A percentile compares a stretch with the other conserved stretches of the same genome.
phyloP scores from a whole-genome alignment of 495 filamentous ascomycete species.

The Pyrenula massariospora region DNA sequence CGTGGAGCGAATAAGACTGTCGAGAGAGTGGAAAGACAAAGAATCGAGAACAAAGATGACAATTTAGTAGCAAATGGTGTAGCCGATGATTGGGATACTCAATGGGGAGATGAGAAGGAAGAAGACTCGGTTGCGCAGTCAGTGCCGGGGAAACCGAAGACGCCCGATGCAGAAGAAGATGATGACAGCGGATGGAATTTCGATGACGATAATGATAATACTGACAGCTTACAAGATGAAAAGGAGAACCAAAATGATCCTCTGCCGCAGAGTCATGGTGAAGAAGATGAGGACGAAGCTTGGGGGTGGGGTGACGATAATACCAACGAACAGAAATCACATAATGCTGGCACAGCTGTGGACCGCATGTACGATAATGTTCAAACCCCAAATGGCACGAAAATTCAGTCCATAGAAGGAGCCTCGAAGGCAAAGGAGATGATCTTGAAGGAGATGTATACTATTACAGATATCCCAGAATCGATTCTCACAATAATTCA shows the following conservation, averaged over 20 bases:
- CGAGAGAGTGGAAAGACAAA: conserved; percentile 75
- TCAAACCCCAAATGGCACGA: background rate
- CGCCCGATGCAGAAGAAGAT: conserved; percentile 34
- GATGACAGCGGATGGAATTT: conserved; percentile 56
- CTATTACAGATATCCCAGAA: conserved; percentile 73
- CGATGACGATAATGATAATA: conserved; percentile 36
- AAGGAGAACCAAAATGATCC: conserved; percentile 9
- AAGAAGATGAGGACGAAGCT: conserved; percentile 43
- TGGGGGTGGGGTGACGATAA: conserved; percentile 66
- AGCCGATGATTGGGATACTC: conserved; percentile 62
- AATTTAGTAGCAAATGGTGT: conserved; percentile 43
- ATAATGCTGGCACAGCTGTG: conserved; percentile 5
- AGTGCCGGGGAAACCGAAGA: background rate
- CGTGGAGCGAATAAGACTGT: conserved; percentile 52
- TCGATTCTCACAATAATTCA: conserved; percentile 59
- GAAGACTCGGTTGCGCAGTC: conserved; percentile 18
- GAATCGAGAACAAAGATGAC: conserved; percentile 56
- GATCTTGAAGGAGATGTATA: conserved; percentile 77
- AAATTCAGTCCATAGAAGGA: conserved; percentile 5
- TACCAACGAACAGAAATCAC: conserved; percentile 17
- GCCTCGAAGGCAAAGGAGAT: conserved; percentile 38
- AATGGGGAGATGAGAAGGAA: conserved; percentile 57
- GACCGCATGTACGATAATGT: conserved; percentile 4
- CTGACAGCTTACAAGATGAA: conserved; percentile 1
- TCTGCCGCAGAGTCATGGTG: conserved; percentile 11